phyloP scores from a whole-genome alignment of 2,329 filamentous ascomycete species.

The Colletotrichum falcatum region DNA sequence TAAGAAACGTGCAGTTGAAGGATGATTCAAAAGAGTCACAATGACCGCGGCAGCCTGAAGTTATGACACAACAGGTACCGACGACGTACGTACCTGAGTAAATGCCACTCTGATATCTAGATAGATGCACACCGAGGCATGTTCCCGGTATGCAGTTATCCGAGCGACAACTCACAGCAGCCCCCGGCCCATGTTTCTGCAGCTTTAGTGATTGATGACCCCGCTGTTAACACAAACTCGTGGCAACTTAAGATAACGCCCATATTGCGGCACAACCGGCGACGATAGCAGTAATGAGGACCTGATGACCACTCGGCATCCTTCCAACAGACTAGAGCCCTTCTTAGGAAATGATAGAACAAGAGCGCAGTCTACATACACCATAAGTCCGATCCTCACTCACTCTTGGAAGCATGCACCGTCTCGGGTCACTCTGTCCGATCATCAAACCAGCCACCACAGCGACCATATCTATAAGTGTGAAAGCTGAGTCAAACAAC shows the following conservation, averaged over 20 bases:
- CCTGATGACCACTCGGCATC: background rate
- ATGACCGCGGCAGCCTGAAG: conserved; percentile 23
- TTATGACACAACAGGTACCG: background rate
- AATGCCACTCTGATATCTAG: background rate
- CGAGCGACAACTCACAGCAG: background rate
- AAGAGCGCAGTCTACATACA: background rate
- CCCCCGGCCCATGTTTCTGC: conserved; percentile 4
- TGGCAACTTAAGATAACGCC: conserved; percentile 11
- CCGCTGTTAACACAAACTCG: conserved; percentile 34
- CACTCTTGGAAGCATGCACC: background rate
- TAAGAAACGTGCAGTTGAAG: background rate
- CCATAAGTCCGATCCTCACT: too few relatives aligned
- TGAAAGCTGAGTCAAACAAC: background rate
- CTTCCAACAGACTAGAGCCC: background rate
- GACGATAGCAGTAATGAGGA: background rate
- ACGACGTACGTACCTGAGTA: too few relatives aligned
- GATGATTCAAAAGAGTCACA: conserved; percentile 21
- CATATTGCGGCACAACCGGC: background rate
- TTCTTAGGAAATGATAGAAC: background rate
- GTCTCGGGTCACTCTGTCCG: background rate
- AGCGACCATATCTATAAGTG: background rate
- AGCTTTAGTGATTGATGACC: conserved; percentile 7
- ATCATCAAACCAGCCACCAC: background rate
- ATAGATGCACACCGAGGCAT: conserved; percentile 7
- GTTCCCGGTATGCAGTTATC: conserved; percentile 8